Evolutionary conservation across 176 grass and related monocot genomes (phyloP).

Genomic region (Stipa capillata): DNA sequence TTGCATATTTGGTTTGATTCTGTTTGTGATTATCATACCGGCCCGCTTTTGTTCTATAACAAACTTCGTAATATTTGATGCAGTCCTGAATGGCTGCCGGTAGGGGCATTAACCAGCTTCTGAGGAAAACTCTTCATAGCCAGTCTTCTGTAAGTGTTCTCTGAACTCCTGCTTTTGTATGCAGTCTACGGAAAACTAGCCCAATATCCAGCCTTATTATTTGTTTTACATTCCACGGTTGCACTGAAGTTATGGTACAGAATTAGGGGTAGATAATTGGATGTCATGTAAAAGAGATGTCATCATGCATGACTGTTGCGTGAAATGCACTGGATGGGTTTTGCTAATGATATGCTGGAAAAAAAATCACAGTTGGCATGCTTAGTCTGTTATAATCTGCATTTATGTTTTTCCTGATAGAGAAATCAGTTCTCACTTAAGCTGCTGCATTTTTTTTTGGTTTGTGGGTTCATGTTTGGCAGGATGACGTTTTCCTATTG

Average conservation of each 20-base stretch:
- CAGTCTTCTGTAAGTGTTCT: conserved; percentile 64
- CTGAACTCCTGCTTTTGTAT: neutral
- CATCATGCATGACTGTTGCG: neutral
- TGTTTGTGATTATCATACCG: neutral
- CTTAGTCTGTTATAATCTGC: neutral
- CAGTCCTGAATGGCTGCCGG: conserved; percentile 54
- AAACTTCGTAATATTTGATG: neutral
- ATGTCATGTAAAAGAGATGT: too few species aligned
- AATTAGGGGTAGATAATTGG: too few species aligned
- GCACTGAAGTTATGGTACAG: neutral
- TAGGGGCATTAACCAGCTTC: conserved; percentile 58
- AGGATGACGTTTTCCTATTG: neutral
- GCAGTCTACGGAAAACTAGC: neutral
- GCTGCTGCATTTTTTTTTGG: neutral
- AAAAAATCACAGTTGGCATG: neutral
- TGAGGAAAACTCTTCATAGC: conserved; percentile 54
- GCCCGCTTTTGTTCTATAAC: neutral
- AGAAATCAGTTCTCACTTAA: neutral
- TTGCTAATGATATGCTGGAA: neutral
- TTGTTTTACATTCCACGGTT: neutral
- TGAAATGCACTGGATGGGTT: neutral
- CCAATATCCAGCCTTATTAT: neutral
- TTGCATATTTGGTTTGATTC: neutral
- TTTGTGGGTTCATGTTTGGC: neutral
- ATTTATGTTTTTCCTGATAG: neutral